Percentiles rank a stretch among this genome's conserved stretches.
These are phyloP conservation scores for Chlorella ohadii DNA, from an alignment of 139 green algal genomes.

Conservation along the genomic window DNA sequence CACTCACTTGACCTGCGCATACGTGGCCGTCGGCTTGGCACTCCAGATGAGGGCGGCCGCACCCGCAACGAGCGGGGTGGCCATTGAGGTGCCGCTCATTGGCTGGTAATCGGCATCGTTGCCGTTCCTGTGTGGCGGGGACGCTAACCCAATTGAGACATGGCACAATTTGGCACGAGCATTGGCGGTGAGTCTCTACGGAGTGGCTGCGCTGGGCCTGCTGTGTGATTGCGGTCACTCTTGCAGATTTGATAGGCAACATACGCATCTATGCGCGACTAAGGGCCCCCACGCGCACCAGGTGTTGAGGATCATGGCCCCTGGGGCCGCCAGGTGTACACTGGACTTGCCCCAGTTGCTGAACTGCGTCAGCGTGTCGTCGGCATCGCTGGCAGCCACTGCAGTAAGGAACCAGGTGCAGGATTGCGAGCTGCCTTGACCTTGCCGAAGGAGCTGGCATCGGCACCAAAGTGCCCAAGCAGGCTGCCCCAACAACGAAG, in stretches of 20 bases:
- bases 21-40: not conserved
- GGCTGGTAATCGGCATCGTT: not conserved
- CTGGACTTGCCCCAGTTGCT: not conserved
- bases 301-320: slow-evolving; percentile 21
- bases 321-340: slow-evolving; percentile 33
- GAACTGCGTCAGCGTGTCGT: slow-evolving; percentile 16
- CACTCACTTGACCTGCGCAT: not conserved
- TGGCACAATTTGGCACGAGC: too few relatives aligned
- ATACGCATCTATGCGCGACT: too few relatives aligned
- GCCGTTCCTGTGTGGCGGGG: slow-evolving; percentile 28
- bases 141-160: too few relatives aligned
- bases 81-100: slow-evolving; percentile 80
- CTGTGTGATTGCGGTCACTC: too few relatives aligned
- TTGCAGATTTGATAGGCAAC: too few relatives aligned
- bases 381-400: slow-evolving; percentile 21
- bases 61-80: slow-evolving; percentile 71
- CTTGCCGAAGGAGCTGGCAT: too few relatives aligned
- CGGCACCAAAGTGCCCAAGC: too few relatives aligned
- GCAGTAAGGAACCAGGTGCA: not conserved
- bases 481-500: too few relatives aligned
- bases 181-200: too few relatives aligned
- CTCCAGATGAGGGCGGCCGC: slow-evolving; percentile 50
- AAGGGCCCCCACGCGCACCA: too few relatives aligned
- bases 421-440: too few relatives aligned
- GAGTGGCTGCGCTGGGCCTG: too few relatives aligned